Evolutionary conservation across 257 asterid genomes (phyloP).

Genomic region (Lycium ferocissimum): DNA sequence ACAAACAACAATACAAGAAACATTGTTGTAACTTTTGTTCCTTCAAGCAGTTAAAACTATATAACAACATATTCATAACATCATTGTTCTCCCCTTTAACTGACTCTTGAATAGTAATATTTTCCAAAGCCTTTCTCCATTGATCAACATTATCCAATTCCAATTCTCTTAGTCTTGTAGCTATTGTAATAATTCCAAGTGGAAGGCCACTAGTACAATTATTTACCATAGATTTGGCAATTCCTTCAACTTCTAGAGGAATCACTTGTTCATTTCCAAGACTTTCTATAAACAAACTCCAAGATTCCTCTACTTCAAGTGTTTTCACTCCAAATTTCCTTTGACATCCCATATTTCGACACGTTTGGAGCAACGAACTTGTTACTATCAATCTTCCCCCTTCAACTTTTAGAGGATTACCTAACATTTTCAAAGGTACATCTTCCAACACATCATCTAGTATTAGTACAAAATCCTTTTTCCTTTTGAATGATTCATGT

Average conservation of each 20-base stretch:
- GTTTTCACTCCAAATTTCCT: neutral
- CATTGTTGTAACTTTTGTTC: constrained; percentile 37
- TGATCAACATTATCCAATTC: neutral
- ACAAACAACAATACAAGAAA: constrained; percentile 44
- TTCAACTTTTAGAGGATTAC: constrained; percentile 15
- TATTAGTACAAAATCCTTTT: constrained; percentile 1
- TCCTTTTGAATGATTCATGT: constrained; percentile 15
- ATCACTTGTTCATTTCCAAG: constrained; percentile 11
- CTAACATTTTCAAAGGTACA: constrained; percentile 18
- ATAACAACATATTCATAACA: constrained; percentile 34
- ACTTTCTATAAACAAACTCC: constrained; percentile 31
- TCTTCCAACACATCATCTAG: constrained; percentile 11
- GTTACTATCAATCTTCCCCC: constrained; percentile 31
- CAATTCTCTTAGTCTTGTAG: neutral
- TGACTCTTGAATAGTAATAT: neutral
- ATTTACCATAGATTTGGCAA: neutral
- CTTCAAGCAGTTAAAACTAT: constrained; percentile 41
- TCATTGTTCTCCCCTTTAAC: constrained; percentile 25
- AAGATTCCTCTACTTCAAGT: constrained; percentile 14
- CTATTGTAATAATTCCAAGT: neutral
- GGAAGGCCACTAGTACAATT: neutral
- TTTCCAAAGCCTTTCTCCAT: constrained; percentile 3
- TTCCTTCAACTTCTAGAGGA: constrained; percentile 25
- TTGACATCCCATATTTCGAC: constrained; percentile 26
- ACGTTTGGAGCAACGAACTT: constrained; percentile 18